phyloP scores from a whole-genome alignment of 129 eudicot species.

The Smallanthus sonchifolius region DNA sequence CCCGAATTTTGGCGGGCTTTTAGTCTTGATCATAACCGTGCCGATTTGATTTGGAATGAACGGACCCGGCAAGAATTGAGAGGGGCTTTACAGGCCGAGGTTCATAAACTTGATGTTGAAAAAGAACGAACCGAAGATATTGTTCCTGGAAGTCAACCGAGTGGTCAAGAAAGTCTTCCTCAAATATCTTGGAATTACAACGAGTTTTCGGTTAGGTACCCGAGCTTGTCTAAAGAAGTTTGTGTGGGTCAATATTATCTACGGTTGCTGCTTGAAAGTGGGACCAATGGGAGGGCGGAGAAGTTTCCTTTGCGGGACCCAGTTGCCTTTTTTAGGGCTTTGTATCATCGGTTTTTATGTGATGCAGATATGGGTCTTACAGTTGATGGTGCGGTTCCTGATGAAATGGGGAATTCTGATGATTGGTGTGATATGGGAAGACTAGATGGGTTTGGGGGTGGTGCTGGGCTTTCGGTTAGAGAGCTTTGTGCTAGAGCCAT shows the following conservation, averaged over 20 bases:
- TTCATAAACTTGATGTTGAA: constrained; percentile 89
- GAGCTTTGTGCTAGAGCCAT: constrained; percentile 99
- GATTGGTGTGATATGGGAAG: constrained; percentile 99
- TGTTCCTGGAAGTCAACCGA: constrained; percentile 57
- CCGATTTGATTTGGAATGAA: constrained; percentile 96
- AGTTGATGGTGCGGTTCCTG: constrained; percentile 95
- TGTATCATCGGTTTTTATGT: constrained; percentile 89
- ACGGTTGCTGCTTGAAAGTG: constrained; percentile 89
- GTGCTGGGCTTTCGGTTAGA: constrained; percentile 91
- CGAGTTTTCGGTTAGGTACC: constrained; percentile 83
- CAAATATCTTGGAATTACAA: constrained; percentile 97
- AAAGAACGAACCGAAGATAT: constrained; percentile 92
- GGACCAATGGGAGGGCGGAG: constrained; percentile 64
- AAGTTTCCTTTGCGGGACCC: constrained; percentile 92
- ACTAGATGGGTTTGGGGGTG: constrained; percentile 98
- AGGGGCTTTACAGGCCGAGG: constrained; percentile 86
- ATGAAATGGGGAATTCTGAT: constrained; percentile 95
- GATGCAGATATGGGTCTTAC: constrained; percentile 98
- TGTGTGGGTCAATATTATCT: constrained; percentile 96
- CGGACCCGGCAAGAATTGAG: constrained; percentile 91
- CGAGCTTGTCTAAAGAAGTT: constrained; percentile 92
- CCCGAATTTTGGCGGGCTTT: constrained; percentile 96
- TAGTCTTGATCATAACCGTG: constrained; percentile 95
- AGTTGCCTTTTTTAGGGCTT: constrained; percentile 84
- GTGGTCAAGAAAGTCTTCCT: constrained; percentile 62